phyloP scores from a whole-genome alignment of 192 early-diverging fungal species.

The Mortierella claussenii region DNA sequence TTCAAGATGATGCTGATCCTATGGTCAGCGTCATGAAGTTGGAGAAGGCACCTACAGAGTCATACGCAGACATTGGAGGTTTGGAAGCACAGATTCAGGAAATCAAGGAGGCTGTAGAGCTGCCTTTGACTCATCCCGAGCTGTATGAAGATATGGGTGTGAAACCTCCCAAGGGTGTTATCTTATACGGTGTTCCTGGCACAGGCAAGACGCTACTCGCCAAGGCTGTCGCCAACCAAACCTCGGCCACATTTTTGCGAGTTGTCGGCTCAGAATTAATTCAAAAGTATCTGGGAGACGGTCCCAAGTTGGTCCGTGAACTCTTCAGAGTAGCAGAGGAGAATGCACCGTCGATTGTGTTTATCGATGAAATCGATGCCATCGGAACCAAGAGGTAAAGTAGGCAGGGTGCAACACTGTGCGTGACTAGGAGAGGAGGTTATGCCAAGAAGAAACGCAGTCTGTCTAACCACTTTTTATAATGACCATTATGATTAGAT shows the following conservation, averaged over 20 bases:
- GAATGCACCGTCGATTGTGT: conserved; percentile 97
- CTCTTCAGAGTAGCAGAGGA: conserved; percentile 97
- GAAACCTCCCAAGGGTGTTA: conserved; percentile 97
- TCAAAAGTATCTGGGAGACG: conserved; percentile 99
- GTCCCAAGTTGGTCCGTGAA: conserved; percentile 97
- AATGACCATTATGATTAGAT: too few relatives aligned
- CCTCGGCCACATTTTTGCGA: conserved; percentile 96
- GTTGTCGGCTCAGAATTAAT: conserved; percentile 98
- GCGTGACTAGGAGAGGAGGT: too few relatives aligned
- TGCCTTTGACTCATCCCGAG: conserved; percentile 97
- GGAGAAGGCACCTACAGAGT: conserved; percentile 98
- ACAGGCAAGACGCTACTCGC: conserved; percentile 95
- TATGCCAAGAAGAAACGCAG: too few relatives aligned
- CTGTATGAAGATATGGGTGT: conserved; percentile 99
- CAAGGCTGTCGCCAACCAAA: conserved; percentile 98
- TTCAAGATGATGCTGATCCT: conserved; percentile 95
- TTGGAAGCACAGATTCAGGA: conserved; percentile 97
- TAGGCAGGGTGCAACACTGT: too few relatives aligned
- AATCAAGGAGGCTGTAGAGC: conserved; percentile 97
- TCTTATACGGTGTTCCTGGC: conserved; percentile 95
- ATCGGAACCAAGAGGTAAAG: conserved; percentile 90
- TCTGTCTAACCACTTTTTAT: too few relatives aligned
- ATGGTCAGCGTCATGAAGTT: conserved; percentile 99
- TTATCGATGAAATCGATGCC: conserved; percentile 99
- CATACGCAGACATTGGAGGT: conserved; percentile 98